A percentile compares a stretch with the other conserved stretches of the same genome.
Conservation (phyloP, 768 basidiomycete genomes). For the Termitomyces sp. region DNA sequence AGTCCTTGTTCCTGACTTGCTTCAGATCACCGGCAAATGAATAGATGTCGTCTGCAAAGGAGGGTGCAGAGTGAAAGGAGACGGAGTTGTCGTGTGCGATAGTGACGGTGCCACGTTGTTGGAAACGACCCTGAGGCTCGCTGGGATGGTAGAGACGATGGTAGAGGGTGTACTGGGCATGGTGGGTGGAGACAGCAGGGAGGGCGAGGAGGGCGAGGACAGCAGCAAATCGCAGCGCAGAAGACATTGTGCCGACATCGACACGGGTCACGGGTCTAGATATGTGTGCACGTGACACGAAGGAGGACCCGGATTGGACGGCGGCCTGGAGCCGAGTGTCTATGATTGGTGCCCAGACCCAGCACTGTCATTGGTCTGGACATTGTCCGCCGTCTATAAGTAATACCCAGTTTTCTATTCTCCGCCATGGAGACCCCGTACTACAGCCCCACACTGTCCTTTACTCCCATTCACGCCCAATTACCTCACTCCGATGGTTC, state of each 20-base stretch:
- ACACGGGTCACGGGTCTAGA: constrained; percentile 2
- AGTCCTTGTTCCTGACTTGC: constrained; percentile 26
- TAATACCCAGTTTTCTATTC: constrained; percentile 4
- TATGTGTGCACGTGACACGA: constrained; percentile 7
- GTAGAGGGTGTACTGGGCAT: constrained; percentile 26
- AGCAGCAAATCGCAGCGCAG: background rate
- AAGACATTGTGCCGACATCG: constrained; percentile 1
- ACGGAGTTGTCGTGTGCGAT: constrained; percentile 27
- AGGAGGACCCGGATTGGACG: constrained; percentile 9
- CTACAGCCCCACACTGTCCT: constrained; percentile 24
- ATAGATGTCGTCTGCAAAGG: constrained; percentile 40
- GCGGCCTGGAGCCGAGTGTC: constrained; percentile 3
- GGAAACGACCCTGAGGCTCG: constrained; percentile 31
- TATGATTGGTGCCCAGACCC: constrained; percentile 3
- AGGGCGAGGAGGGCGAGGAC: constrained; percentile 9
- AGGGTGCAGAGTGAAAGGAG: constrained; percentile 34
- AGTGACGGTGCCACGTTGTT: constrained; percentile 35
- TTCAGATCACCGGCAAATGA: constrained; percentile 36
- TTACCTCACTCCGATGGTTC: constrained; percentile 22
- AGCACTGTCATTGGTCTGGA: constrained; percentile 18
- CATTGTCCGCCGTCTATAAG: constrained; percentile 9
- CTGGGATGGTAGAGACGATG: constrained; percentile 53
- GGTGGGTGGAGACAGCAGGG: constrained; percentile 7
- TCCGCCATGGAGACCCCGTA: background rate
- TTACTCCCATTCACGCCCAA: constrained; percentile 25